Percentiles rank a stretch among this genome's conserved stretches.
These are phyloP conservation scores for Gynochthodes officinalis DNA, from an alignment of 257 asterid species.

Conservation along the genomic window DNA sequence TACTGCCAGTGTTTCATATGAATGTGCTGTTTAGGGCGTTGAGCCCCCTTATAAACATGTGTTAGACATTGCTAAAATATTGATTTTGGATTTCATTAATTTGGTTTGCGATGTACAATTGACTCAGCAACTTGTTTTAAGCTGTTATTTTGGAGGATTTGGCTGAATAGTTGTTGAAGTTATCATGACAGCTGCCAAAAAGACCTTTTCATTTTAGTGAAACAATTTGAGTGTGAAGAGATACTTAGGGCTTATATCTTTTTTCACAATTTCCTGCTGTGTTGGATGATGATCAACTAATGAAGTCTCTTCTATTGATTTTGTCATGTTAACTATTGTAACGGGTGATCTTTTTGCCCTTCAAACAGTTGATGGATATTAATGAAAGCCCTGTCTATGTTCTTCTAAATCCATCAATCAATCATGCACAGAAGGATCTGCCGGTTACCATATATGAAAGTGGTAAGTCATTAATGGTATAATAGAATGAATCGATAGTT, in stretches of 20 bases:
- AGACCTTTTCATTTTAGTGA: background rate
- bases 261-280: background rate
- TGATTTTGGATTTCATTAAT: background rate
- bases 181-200: background rate
- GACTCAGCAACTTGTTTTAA: background rate
- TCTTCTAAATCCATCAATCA: slow-evolving; percentile 87
- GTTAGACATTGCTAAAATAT: background rate
- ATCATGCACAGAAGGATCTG: slow-evolving; percentile 90
- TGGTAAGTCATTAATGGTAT: slow-evolving; percentile 49
- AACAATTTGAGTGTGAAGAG: background rate
- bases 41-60: no score
- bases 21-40: background rate
- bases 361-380: slow-evolving; percentile 82
- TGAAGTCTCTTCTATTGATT: background rate
- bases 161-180: background rate
- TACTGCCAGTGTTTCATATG: no score
- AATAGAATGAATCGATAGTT: background rate
- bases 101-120: background rate
- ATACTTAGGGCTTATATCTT: background rate
- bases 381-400: slow-evolving; percentile 92
- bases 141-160: background rate
- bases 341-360: background rate
- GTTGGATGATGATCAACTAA: background rate
- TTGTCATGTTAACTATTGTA: slow-evolving; percentile 1
- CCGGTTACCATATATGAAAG: slow-evolving; percentile 87